Conservation (phyloP, 495 filamentous ascomycete genomes). For the Schizothecium vesticola region DNA sequence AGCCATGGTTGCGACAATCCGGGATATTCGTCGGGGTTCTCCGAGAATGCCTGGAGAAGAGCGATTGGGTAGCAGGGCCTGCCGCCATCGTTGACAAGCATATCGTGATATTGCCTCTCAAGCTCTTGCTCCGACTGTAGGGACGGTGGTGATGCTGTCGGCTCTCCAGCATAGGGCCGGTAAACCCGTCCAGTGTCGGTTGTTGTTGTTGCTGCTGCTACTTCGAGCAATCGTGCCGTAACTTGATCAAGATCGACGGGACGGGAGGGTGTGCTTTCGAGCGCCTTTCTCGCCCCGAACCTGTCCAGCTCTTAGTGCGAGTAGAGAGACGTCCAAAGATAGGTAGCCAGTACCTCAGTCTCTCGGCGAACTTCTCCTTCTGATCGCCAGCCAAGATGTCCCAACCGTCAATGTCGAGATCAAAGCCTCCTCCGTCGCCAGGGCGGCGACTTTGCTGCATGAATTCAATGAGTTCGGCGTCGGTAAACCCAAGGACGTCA, state of each 20-base stretch:
- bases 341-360: background rate
- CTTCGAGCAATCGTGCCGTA: background rate
- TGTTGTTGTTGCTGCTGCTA: background rate
- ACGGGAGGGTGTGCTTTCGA: background rate
- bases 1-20: background rate
- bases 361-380: background rate
- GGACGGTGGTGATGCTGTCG: background rate
- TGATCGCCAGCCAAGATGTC: background rate
- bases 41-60: background rate
- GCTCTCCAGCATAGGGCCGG: no score
- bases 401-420: background rate
- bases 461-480: background rate
- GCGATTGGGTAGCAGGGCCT: background rate
- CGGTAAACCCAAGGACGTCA: background rate
- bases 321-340: background rate
- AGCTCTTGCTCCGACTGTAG: background rate
- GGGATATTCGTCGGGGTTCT: background rate
- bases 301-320: background rate
- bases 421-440: background rate
- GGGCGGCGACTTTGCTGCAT: background rate
- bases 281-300: background rate
- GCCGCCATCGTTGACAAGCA: background rate
- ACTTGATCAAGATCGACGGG: background rate
- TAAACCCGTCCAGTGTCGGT: no score
- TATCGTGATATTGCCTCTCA: background rate